phyloP scores from a whole-genome alignment of 768 basidiomycete genomes.

The Hygrophorus russula region DNA sequence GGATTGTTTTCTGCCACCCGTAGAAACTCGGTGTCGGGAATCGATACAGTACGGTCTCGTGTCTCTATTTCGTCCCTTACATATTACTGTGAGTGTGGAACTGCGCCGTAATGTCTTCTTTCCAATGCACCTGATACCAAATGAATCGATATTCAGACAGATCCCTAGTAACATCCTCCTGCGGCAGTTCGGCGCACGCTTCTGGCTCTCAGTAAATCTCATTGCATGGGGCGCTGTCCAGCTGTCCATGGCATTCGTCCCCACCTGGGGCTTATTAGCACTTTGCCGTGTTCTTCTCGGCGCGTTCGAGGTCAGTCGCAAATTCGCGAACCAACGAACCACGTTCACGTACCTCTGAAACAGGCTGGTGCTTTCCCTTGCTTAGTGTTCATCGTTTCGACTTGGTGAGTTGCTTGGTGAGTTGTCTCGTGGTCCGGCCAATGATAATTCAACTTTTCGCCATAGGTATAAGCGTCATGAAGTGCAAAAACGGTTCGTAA shows the following conservation, averaged over 20 bases:
- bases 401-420: conserved; percentile 23
- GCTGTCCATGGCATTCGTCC: conserved; percentile 35
- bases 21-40: conserved; percentile 27
- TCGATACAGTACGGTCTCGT: conserved; percentile 34
- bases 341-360: not conserved
- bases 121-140: not conserved
- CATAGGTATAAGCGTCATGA: conserved; percentile 41
- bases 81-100: conserved; percentile 29
- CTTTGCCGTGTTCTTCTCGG: conserved; percentile 33
- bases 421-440: too few relatives aligned
- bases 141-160: conserved; percentile 18
- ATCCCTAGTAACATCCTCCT: conserved; percentile 33
- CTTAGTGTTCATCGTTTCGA: conserved; percentile 35
- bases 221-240: conserved; percentile 33
- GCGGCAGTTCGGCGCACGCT: conserved; percentile 29
- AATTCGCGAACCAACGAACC: not conserved
- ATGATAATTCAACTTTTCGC: conserved; percentile 1
- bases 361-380: conserved; percentile 43
- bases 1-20: conserved; percentile 1
- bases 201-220: conserved; percentile 30
- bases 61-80: conserved; percentile 35
- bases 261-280: conserved; percentile 27
- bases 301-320: conserved; percentile 25
- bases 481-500: conserved; percentile 33
- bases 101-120: too few relatives aligned